Evolutionary conservation across 495 filamentous ascomycete species (phyloP), one percentile per base, ranked within the genome.

Genomic region (Pyronema omphalodes): DNA sequence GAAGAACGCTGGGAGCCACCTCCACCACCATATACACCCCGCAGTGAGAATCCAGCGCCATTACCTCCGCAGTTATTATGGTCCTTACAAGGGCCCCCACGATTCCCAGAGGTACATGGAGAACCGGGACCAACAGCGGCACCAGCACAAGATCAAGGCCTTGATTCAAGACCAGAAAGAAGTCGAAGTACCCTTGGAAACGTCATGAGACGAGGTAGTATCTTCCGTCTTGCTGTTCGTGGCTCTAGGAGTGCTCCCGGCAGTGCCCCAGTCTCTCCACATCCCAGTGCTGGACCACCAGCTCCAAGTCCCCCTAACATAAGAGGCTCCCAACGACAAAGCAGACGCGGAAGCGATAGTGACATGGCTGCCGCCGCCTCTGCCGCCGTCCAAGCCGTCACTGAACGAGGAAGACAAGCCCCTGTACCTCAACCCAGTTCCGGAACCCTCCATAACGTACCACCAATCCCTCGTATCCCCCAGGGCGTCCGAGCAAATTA

Each of bases 1-100:
- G 86, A 86, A 3, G 88, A 94, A 58, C 85, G 88, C 56, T 94
- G 88, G 88, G 84, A 88, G 6, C 84, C 88, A 18, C 88, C 88
- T 0, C 88, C 88, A n/a, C 88, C 88, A 9, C 84, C 86, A 7
- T 94, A 94, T 60, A 76, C 78, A 15, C 77, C 76, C 11, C 78
- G 86, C 11, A 71, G 83, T 34, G 80, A 84, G 6, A 71, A 67
- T 14, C 73, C 74, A 47, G 49, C 71, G 18, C 75, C 75, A 9
- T 66, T 65, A 23, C 60, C 50, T 58, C 71, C 44, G 57, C 69
- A 29, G 62, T 68, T 45, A 58, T 65, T 53, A 57, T 58, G 39
- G 64, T 67, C 46, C 17, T 64, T 52, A 54, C 66, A 57, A 52
- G 57, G 59, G 39, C 65, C 41, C 54, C 66, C 55, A 60, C 35